Conservation (phyloP, 306 rosid species). For the Rosa lucieae region DNA sequence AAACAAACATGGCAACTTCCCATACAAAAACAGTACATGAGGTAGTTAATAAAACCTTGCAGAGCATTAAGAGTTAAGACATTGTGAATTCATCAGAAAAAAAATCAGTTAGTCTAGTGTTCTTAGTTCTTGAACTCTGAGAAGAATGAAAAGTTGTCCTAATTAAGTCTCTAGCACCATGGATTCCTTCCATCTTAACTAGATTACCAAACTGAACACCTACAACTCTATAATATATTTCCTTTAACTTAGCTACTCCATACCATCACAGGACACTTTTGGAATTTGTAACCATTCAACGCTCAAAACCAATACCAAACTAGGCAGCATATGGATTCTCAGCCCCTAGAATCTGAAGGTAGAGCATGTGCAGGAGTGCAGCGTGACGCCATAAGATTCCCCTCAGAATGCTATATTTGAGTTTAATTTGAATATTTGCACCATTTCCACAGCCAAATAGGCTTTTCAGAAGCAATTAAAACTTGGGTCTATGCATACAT, state of each 20-base stretch:
- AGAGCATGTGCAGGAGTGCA: neutral
- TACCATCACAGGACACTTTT: neutral
- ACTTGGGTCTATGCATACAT: neutral
- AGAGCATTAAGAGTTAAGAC: neutral
- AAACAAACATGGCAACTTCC: neutral
- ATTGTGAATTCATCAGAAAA: neutral
- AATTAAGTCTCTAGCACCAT: neutral
- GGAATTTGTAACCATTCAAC: neutral
- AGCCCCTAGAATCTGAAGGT: neutral
- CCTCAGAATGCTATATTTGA: neutral
- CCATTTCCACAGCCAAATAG: neutral
- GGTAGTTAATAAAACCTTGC: neutral
- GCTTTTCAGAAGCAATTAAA: neutral
- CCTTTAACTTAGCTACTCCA: neutral
- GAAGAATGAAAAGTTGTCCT: neutral
- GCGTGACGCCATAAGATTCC: neutral
- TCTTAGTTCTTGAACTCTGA: neutral
- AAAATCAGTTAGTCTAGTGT: neutral
- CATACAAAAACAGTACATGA: neutral
- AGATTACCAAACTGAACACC: neutral
- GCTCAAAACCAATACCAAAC: neutral
- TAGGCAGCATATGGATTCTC: neutral
- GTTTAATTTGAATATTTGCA: neutral
- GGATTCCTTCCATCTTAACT: neutral
- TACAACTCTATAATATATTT: neutral